Percentiles rank a stretch among this genome's conserved stretches.
Evolutionary conservation across 495 filamentous ascomycete genomes (phyloP).

Genomic region (Umbilicaria muhlenbergii): DNA sequence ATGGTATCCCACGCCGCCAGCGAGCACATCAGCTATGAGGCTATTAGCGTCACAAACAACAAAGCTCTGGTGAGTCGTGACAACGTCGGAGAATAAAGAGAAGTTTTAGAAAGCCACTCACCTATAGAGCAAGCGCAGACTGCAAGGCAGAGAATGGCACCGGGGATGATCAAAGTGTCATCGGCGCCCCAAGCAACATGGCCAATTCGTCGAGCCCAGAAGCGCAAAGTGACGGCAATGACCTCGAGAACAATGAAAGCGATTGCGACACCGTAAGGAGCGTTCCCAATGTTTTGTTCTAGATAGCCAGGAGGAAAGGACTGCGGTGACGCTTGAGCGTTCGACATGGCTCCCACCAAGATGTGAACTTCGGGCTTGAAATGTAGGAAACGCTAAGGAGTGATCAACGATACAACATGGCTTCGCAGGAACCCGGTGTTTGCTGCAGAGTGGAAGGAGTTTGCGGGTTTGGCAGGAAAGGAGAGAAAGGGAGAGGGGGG

Average conservation of each 20-base stretch:
- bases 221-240: slow-evolving; percentile 8
- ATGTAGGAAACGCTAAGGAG: too few species aligned
- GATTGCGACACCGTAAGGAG: slow-evolving; percentile 5
- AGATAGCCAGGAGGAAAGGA: slow-evolving; percentile 9
- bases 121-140: slow-evolving; percentile 1
- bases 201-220: slow-evolving; percentile 7
- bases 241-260: slow-evolving; percentile 10
- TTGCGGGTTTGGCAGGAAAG: too few species aligned
- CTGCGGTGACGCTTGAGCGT: too few species aligned
- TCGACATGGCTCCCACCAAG: too few species aligned
- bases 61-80: background rate
- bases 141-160: slow-evolving; percentile 4
- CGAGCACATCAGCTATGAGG: slow-evolving; percentile 4
- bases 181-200: slow-evolving; percentile 10
- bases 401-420: too few species aligned
- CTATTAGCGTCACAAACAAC: background rate
- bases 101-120: background rate
- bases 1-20: slow-evolving; percentile 15
- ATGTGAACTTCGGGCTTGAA: too few species aligned
- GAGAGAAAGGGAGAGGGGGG: too few species aligned
- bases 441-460: too few species aligned
- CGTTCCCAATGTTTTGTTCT: slow-evolving; percentile 5
- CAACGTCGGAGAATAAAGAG: background rate
- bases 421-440: too few species aligned
- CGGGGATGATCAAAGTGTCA: slow-evolving; percentile 11